Conservation (phyloP, 495 filamentous ascomycete genomes). For the Chaetomidium leptoderma region DNA sequence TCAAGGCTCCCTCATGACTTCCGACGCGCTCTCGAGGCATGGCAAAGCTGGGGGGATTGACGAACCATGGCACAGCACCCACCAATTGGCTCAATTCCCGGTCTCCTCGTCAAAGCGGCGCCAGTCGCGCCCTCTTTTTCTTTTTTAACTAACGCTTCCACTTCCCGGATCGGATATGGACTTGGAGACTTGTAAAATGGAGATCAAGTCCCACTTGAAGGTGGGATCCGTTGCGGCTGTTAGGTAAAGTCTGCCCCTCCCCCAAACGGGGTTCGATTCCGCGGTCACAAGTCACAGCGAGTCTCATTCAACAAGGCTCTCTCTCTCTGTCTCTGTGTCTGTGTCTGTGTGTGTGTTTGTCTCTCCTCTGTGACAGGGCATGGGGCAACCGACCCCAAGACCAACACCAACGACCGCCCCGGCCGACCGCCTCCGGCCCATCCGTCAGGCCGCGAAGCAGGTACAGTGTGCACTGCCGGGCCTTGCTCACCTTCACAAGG, state of each 20-base stretch:
- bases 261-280: too few species aligned
- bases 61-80: slow-evolving; percentile 7
- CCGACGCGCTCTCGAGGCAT: too few species aligned
- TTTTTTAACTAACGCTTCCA: background rate
- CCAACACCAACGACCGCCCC: background rate
- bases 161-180: background rate
- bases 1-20: background rate
- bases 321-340: background rate
- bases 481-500: slow-evolving; percentile 8
- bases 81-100: slow-evolving; percentile 11
- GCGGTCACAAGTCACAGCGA: background rate
- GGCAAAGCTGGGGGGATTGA: slow-evolving; percentile 2
- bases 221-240: background rate
- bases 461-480: slow-evolving; percentile 17
- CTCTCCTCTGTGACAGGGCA: too few species aligned
- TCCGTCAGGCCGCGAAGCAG: slow-evolving; percentile 16
- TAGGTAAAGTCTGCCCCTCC: background rate
- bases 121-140: slow-evolving; percentile 12
- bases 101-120: slow-evolving; percentile 3
- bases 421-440: slow-evolving; percentile 6
- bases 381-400: background rate
- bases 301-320: background rate
- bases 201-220: slow-evolving; percentile 7
- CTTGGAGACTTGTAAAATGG: background rate
- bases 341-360: too few species aligned